Percentiles rank a stretch among this genome's conserved stretches.
These are phyloP conservation scores for Stylonectria norvegica DNA, from an alignment of 2,329 filamentous ascomycete genomes.

Conservation along the genomic window DNA sequence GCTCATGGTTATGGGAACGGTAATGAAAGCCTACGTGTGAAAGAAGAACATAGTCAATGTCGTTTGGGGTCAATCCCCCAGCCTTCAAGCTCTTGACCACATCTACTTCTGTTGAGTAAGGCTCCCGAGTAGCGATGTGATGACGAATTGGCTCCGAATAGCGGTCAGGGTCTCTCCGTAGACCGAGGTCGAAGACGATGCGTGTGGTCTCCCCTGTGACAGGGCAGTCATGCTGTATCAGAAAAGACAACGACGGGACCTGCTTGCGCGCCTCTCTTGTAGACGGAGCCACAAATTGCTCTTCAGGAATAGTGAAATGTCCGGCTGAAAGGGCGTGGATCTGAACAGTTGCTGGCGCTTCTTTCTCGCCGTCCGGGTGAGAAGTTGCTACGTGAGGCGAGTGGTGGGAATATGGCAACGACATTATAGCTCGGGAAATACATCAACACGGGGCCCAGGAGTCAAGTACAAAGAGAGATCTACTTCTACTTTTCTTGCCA, in stretches of 20 bases:
- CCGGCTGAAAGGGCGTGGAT: slow-evolving; percentile 8
- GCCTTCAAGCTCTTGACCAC: not conserved
- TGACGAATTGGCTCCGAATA: slow-evolving; percentile 5
- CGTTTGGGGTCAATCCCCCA: slow-evolving; percentile 2
- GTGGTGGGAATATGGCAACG: not conserved
- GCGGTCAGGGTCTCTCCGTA: slow-evolving; percentile 3
- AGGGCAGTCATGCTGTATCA: slow-evolving; percentile 5
- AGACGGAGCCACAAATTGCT: slow-evolving; percentile 5
- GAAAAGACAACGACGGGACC: slow-evolving; percentile 10
- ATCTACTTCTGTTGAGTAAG: slow-evolving; percentile 3
- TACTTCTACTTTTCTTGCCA: not conserved
- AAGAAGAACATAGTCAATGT: too few species aligned
- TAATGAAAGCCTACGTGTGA: too few species aligned
- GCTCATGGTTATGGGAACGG: too few species aligned
- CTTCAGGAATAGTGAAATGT: slow-evolving; percentile 8
- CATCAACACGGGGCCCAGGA: not conserved
- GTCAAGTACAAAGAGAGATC: not conserved
- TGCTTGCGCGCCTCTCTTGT: slow-evolving; percentile 2
- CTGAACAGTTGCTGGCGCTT: not conserved
- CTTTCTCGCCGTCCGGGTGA: not conserved
- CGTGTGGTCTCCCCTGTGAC: slow-evolving; percentile 1
- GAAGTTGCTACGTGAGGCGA: not conserved
- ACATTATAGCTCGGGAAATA: not conserved
- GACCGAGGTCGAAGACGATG: slow-evolving; percentile 10
- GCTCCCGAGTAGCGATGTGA: slow-evolving; percentile 6